phyloP scores from a whole-genome alignment of 805 yeast species.

The Wickerhamia fluorescens region DNA sequence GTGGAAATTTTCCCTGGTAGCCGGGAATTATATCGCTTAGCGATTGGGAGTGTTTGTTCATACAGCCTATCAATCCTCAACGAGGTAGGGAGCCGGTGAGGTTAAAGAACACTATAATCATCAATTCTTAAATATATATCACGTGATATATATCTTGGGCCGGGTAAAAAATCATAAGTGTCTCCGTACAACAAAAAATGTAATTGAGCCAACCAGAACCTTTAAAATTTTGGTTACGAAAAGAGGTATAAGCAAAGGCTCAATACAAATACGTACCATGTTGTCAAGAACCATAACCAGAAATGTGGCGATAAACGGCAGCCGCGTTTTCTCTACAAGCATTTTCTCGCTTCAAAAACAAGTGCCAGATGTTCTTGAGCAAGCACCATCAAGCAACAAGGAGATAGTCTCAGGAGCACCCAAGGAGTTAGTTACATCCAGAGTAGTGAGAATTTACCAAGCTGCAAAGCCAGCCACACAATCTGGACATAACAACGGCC shows the following conservation, averaged over 20 bases:
- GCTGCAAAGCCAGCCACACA: constrained; percentile 80
- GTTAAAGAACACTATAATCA: no score
- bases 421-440: constrained; percentile 45
- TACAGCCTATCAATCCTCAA: no score
- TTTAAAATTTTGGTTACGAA: no score
- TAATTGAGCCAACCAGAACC: constrained; percentile 22
- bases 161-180: no score
- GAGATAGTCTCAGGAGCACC: constrained; percentile 79
- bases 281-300: constrained; percentile 17
- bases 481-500: constrained; percentile 51
- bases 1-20: constrained; percentile 37
- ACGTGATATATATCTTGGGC: constrained; percentile 3
- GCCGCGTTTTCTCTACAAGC: no score
- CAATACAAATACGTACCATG: no score
- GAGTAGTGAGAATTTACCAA: constrained; percentile 71
- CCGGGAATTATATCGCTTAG: constrained; percentile 47
- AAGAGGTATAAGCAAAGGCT: no score
- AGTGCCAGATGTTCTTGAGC: constrained; percentile 16
- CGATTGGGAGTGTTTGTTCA: no score
- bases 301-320: no score
- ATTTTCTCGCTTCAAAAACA: no score
- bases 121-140: constrained; percentile 3
- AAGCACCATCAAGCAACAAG: constrained; percentile 28
- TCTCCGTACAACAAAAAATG: no score
- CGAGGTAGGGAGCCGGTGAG: no score